phyloP scores from a whole-genome alignment of 257 asterid genomes.

The Capsicum chinense region DNA sequence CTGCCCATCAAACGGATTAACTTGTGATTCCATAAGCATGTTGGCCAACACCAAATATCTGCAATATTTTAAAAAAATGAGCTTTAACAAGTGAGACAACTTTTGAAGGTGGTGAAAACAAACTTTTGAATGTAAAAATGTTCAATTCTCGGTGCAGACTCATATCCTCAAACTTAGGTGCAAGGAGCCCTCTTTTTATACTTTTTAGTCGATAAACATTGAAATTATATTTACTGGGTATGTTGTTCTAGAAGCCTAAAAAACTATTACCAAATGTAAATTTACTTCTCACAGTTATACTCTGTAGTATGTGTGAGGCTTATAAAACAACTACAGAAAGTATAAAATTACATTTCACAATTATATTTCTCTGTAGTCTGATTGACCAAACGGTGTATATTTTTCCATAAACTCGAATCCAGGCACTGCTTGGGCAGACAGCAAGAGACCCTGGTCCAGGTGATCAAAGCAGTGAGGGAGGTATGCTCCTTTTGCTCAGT shows the following conservation, averaged over 20 bases:
- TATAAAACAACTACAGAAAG: too few species aligned
- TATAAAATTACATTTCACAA: too few species aligned
- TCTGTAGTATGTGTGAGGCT: too few species aligned
- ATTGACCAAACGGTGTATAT: too few species aligned
- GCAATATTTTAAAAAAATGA: constrained; percentile 26
- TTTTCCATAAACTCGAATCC: too few species aligned
- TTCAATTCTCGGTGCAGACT: neutral
- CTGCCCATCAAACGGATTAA: constrained; percentile 97
- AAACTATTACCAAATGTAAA: neutral
- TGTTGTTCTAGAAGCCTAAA: neutral
- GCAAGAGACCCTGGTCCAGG: too few species aligned
- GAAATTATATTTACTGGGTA: neutral
- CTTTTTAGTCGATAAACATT: neutral
- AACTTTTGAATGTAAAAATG: neutral
- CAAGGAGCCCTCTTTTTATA: neutral
- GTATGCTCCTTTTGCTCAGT: too few species aligned
- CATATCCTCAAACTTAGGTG: neutral
- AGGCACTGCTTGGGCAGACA: too few species aligned
- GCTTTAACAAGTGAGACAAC: neutral
- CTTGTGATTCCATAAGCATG: constrained; percentile 98
- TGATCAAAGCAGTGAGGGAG: too few species aligned
- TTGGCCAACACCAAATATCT: constrained; percentile 95
- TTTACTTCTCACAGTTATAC: too few species aligned
- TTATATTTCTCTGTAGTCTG: too few species aligned
- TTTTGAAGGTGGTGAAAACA: neutral